These are phyloP conservation scores for Phaseolus lunatus DNA, from an alignment of 306 rosid species.

Conservation along the genomic window DNA sequence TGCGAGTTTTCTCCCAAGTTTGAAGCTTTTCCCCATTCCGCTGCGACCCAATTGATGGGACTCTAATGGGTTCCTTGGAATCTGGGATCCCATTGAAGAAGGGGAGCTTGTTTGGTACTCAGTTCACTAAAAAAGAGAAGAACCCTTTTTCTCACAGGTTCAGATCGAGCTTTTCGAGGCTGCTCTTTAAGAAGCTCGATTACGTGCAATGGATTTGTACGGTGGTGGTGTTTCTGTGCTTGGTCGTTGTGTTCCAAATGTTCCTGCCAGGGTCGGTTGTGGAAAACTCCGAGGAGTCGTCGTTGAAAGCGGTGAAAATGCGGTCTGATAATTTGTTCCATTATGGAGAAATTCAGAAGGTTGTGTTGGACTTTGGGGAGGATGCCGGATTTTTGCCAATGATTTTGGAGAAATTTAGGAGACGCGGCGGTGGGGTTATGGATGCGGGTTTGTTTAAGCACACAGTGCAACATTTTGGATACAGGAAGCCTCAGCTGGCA, in stretches of 20 bases:
- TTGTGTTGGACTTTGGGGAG: slow-evolving; percentile 73
- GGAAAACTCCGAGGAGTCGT: slow-evolving; percentile 56
- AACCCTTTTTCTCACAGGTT: slow-evolving; percentile 73
- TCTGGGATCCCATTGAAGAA: slow-evolving; percentile 69
- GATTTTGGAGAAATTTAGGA: slow-evolving; percentile 73
- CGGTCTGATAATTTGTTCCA: slow-evolving; percentile 55
- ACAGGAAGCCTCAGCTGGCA: slow-evolving; percentile 89
- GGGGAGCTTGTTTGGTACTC: slow-evolving; percentile 68
- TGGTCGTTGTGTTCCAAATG: slow-evolving; percentile 85
- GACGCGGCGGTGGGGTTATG: slow-evolving; percentile 38
- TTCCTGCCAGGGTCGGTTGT: slow-evolving; percentile 81
- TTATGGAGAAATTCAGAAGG: slow-evolving; percentile 57
- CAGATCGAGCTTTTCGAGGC: slow-evolving; percentile 90
- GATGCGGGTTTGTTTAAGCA: slow-evolving; percentile 56
- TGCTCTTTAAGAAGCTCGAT: slow-evolving; percentile 79
- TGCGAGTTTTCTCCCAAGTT: slow-evolving; percentile 40
- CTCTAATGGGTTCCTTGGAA: slow-evolving; percentile 92
- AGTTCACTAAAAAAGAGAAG: slow-evolving; percentile 59
- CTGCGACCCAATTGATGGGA: slow-evolving; percentile 58
- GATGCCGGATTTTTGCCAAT: slow-evolving; percentile 72
- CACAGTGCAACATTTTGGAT: slow-evolving; percentile 61
- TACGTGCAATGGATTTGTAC: slow-evolving; percentile 96
- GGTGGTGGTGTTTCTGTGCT: slow-evolving; percentile 75
- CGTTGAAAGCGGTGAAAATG: slow-evolving; percentile 51
- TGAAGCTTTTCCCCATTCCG: slow-evolving; percentile 40